Percentiles rank a stretch among this genome's conserved stretches.
phyloP scores from a whole-genome alignment of 2,329 filamentous ascomycete species.

The Penicillium psychrosexuale region DNA sequence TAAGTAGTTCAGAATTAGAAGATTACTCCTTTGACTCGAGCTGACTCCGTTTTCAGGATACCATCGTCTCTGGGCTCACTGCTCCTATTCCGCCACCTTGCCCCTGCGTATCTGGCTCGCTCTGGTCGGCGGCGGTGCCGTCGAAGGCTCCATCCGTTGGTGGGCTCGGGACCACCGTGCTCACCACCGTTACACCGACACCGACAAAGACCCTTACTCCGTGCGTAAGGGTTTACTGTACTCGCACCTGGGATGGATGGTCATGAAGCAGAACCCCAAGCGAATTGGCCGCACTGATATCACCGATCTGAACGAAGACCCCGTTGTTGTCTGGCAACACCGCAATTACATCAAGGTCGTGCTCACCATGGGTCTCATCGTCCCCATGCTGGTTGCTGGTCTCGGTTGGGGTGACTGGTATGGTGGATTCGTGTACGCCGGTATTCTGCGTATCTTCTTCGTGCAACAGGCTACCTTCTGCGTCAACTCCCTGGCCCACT shows the following conservation, averaged over 20 bases:
- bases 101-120: constrained; percentile 81
- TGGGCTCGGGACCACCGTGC: constrained; percentile 84
- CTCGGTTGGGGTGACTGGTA: constrained; percentile 76
- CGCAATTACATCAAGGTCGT: constrained; percentile 80
- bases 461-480: constrained; percentile 92
- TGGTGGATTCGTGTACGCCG: constrained; percentile 80
- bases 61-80: constrained; percentile 83
- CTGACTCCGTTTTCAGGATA: constrained; percentile 52
- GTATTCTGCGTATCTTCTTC: constrained; percentile 83
- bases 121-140: constrained; percentile 74
- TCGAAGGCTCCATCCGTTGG: constrained; percentile 84
- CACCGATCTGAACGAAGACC: constrained; percentile 80
- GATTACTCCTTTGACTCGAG: not conserved
- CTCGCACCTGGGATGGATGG: constrained; percentile 85
- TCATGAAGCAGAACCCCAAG: constrained; percentile 92
- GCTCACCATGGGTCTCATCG: constrained; percentile 69
- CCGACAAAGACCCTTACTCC: constrained; percentile 87
- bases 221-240: constrained; percentile 84
- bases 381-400: constrained; percentile 73
- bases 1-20: constrained; percentile 39
- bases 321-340: constrained; percentile 84
- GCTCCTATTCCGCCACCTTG: constrained; percentile 72
- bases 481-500: constrained; percentile 87
- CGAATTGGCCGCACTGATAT: constrained; percentile 84
- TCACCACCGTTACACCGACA: constrained; percentile 89